Evolutionary conservation across 192 early-diverging fungal genomes (phyloP).

Genomic region (Coemansia sp.): DNA sequence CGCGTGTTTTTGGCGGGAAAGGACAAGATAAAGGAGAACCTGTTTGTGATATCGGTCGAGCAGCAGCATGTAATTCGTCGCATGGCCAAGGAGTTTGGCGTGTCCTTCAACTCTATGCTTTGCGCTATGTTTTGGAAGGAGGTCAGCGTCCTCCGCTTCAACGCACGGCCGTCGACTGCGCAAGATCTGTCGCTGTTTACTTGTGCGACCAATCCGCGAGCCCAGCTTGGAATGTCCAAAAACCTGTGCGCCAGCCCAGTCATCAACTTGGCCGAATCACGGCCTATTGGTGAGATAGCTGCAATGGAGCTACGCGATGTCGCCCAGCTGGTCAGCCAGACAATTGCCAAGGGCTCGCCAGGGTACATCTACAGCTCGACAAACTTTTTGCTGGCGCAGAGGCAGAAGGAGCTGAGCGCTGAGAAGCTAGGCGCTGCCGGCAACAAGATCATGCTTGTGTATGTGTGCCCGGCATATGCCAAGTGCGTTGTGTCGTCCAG

Average conservation of each 20-base stretch:
- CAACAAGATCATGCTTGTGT: constrained; percentile 34
- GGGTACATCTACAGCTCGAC: constrained; percentile 43
- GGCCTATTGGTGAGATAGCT: constrained; percentile 22
- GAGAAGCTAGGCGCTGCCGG: constrained; percentile 8
- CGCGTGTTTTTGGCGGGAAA: constrained; percentile 18
- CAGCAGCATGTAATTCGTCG: constrained; percentile 36
- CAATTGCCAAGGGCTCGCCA: constrained; percentile 16
- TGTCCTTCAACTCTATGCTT: constrained; percentile 37
- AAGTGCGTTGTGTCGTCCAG: constrained; percentile 50
- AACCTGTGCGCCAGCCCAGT: constrained; percentile 45
- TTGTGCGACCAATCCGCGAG: constrained; percentile 45
- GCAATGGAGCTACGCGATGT: constrained; percentile 17
- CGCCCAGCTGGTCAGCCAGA: constrained; percentile 26
- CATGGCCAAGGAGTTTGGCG: constrained; percentile 22
- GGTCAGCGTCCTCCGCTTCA: constrained; percentile 16
- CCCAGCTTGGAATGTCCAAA: constrained; percentile 16
- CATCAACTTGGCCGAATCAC: constrained; percentile 21
- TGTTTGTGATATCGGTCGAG: constrained; percentile 19
- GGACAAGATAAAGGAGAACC: constrained; percentile 25
- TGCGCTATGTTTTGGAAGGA: constrained; percentile 52
- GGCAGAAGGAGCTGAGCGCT: constrained; percentile 19
- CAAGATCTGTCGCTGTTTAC: constrained; percentile 29
- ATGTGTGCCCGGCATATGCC: constrained; percentile 22
- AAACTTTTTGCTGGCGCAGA: constrained; percentile 23
- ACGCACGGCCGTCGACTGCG: constrained; percentile 15